Base-by-base conservation (phyloP, 2,329 filamentous ascomycete species). In the Sclerotinia sclerotiorum region DNA sequence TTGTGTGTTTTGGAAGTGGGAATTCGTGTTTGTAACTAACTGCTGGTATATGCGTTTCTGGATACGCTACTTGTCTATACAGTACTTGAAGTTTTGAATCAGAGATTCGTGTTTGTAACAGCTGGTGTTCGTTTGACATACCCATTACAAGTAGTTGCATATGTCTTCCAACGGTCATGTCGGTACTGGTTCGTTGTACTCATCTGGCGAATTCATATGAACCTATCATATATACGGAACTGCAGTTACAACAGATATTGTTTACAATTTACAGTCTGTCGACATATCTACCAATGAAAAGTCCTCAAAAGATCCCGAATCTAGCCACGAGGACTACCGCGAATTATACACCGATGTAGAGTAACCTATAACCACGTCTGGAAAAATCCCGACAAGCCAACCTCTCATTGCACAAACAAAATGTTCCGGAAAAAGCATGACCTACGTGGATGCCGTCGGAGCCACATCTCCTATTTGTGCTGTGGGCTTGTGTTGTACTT, bases 381-480 rank as follows among this genome's bases (percentile, higher is more conserved):
- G 51, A 61, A 48, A 48, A n/a, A 49, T 49, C 27, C 56, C 56
- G 44, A 24, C 49, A 29, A 44, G 21, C 13, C 44, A 62, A 39
- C n/a, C 46, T 29, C 19, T 49, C 24, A 17, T 54, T 24, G 35
- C 35, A 67, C 55, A 52, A 54, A 54, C 29, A 61, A 67, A 57
- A 21, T 15, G 27, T 27, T 60, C 29, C n/a, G 32, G 11, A 29
- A 67, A 27, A 44, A 42, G 32, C 32, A 49, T 39, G 27, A 67
- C 32, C n/a, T 6, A 67, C 56, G 56, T 67, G 65, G 65, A 57
- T 27, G 44, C 49, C 29, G 46, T 21, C 21, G 58, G 29, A 49
- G 58, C 46, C 58, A 51, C 58, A 51, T 29, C 48, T 27, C 29
- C 58, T 11, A 13, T 62, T 35, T 62, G 29, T 48, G 10, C 58